These are phyloP conservation scores for Neurospora africana DNA, from an alignment of 495 filamentous ascomycete genomes.

Conservation along the genomic window DNA sequence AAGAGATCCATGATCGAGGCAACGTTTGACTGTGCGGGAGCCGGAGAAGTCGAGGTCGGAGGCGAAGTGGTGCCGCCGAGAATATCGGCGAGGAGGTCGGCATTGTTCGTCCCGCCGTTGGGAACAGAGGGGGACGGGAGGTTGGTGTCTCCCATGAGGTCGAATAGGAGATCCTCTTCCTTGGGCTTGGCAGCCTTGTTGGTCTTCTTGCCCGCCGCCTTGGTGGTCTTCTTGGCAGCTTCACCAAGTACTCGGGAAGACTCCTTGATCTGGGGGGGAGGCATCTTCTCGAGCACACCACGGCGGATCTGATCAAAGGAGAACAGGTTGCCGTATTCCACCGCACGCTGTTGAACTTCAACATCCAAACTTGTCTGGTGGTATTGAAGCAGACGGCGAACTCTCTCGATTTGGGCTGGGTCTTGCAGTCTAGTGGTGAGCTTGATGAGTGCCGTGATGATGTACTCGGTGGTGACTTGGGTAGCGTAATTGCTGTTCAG, in stretches of 20 bases:
- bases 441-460: conserved; percentile 91
- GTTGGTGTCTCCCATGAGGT: conserved; percentile 77
- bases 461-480: conserved; percentile 86
- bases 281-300: conserved; percentile 95
- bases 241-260: conserved; percentile 84
- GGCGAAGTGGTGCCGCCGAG: conserved; percentile 51
- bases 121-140: conserved; percentile 37
- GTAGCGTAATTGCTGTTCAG: conserved; percentile 87
- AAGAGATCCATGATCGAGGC: conserved; percentile 86
- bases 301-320: conserved; percentile 75
- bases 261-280: conserved; percentile 90
- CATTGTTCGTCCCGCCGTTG: conserved; percentile 65
- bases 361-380: conserved; percentile 79
- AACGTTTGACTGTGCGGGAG: conserved; percentile 46
- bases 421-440: conserved; percentile 82
- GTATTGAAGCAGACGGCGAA: conserved; percentile 64
- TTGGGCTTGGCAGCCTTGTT: conserved; percentile 64
- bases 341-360: conserved; percentile 89
- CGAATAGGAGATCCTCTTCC: conserved; percentile 83
- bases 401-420: conserved; percentile 68
- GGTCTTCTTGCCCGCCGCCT: conserved; percentile 60
- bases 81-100: conserved; percentile 83
- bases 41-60: conserved; percentile 44
- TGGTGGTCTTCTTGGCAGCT: conserved; percentile 68
- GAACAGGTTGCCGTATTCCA: conserved; percentile 92